These are phyloP conservation scores for Dictyostelium capitatum DNA, from an alignment of 78 protist species.

Conservation along the genomic window DNA sequence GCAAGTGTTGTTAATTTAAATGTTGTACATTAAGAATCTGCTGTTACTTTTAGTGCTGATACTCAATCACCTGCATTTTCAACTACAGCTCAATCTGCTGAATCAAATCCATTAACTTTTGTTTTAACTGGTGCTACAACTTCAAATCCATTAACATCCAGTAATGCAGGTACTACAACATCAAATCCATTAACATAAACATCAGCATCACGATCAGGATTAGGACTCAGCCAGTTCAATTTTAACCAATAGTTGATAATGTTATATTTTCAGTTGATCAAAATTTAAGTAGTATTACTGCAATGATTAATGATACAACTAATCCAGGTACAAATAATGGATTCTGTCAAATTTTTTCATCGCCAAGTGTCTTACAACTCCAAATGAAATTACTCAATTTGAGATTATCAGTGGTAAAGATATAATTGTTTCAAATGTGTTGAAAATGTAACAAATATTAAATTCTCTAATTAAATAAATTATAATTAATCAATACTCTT, in stretches of 20 bases:
- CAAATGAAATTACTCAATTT: background rate
- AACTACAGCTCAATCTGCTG: background rate
- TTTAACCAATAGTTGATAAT: background rate
- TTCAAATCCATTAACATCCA: background rate
- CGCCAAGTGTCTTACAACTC: background rate
- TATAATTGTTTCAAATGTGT: background rate
- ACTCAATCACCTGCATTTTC: background rate
- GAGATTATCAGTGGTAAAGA: conserved; percentile 7
- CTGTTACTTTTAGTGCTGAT: background rate
- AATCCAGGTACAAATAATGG: background rate
- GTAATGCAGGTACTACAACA: too few species aligned
- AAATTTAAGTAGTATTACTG: too few species aligned
- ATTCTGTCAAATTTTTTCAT: conserved; percentile 2
- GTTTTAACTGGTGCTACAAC: too few species aligned
- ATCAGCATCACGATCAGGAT: background rate
- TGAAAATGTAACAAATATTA: too few species aligned
- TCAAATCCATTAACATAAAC: background rate
- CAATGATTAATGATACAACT: background rate
- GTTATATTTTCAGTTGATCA: background rate
- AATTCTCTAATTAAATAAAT: too few species aligned
- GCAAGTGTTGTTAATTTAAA: background rate
- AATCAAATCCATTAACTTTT: background rate
- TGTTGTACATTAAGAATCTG: background rate
- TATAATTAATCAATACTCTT: too few species aligned
- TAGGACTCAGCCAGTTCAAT: background rate